These are phyloP conservation scores for Coemansia sp. DNA, from an alignment of 192 early-diverging fungal species.

Conservation along the genomic window DNA sequence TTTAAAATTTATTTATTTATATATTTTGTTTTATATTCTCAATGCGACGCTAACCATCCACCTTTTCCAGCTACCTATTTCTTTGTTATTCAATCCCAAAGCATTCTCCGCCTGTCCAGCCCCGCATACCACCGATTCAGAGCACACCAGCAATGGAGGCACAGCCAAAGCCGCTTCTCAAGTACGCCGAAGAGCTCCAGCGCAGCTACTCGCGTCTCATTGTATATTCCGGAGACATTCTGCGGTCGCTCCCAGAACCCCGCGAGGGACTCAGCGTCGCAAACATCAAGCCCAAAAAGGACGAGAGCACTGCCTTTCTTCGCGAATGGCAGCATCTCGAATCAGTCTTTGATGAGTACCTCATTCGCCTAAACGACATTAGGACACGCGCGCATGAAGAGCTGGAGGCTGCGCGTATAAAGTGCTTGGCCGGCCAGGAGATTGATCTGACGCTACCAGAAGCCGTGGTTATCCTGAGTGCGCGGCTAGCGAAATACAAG, in stretches of 20 bases:
- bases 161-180: slow-evolving; percentile 28
- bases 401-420: slow-evolving; percentile 41
- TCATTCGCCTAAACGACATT: slow-evolving; percentile 41
- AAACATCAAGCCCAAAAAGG: slow-evolving; percentile 49
- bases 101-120: too few species aligned
- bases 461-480: slow-evolving; percentile 16
- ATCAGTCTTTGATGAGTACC: slow-evolving; percentile 40
- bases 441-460: slow-evolving; percentile 43
- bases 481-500: slow-evolving; percentile 23
- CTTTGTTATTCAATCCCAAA: too few species aligned
- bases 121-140: too few species aligned
- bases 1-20: slow-evolving; percentile 1
- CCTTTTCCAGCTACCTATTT: too few species aligned
- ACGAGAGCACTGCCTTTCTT: slow-evolving; percentile 33
- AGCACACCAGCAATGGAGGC: slow-evolving; percentile 24
- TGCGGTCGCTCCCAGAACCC: slow-evolving; percentile 40
- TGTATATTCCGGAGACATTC: slow-evolving; percentile 49
- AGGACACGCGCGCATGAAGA: slow-evolving; percentile 45
- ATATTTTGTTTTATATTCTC: too few species aligned
- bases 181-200: slow-evolving; percentile 40
- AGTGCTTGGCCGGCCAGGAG: slow-evolving; percentile 32
- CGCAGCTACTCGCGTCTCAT: slow-evolving; percentile 47
- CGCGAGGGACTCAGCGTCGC: slow-evolving; percentile 42
- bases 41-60: too few species aligned
- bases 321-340: slow-evolving; percentile 50